These are phyloP conservation scores for Nyssa sinensis DNA, from an alignment of 148 eudicot genomes.

Conservation along the genomic window DNA sequence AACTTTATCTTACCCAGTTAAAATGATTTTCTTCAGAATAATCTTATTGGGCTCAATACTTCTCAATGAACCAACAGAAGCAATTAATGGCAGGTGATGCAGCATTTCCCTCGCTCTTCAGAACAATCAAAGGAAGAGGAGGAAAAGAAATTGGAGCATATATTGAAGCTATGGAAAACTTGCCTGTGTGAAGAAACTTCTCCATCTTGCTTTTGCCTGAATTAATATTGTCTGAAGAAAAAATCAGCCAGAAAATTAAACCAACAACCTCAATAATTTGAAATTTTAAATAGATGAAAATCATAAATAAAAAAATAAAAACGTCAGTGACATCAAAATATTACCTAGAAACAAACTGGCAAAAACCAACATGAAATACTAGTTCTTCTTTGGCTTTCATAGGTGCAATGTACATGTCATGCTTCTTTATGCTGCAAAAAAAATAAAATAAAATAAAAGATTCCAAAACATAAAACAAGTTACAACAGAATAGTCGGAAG, in stretches of 20 bases:
- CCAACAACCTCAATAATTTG: neutral
- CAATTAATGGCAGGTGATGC: conserved; percentile 52
- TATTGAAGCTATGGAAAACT: conserved; percentile 80
- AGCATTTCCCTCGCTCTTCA: conserved; percentile 50
- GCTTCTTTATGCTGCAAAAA: conserved; percentile 72
- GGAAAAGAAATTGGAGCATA: conserved; percentile 92
- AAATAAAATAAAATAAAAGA: neutral
- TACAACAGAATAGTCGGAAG: neutral
- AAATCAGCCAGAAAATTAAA: conserved; percentile 67
- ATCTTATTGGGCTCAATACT: conserved; percentile 82
- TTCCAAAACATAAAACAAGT: neutral
- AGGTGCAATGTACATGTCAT: conserved; percentile 76
- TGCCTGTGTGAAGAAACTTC: conserved; percentile 90
- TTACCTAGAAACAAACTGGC: conserved; percentile 81
- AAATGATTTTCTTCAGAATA: conserved; percentile 71
- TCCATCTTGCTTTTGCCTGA: conserved; percentile 97
- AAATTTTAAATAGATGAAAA: neutral
- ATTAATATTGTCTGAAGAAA: conserved; percentile 71
- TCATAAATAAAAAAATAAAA: neutral
- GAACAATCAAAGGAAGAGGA: conserved; percentile 72
- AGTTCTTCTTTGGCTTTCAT: conserved; percentile 92
- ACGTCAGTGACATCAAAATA: neutral
- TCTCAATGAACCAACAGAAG: conserved; percentile 80
- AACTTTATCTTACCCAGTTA: conserved; percentile 66
- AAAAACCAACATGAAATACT: conserved; percentile 88